Evolutionary conservation across 1,139 yeast species (phyloP).

Genomic region (Hyphopichia wangnamkhiaoensis): DNA sequence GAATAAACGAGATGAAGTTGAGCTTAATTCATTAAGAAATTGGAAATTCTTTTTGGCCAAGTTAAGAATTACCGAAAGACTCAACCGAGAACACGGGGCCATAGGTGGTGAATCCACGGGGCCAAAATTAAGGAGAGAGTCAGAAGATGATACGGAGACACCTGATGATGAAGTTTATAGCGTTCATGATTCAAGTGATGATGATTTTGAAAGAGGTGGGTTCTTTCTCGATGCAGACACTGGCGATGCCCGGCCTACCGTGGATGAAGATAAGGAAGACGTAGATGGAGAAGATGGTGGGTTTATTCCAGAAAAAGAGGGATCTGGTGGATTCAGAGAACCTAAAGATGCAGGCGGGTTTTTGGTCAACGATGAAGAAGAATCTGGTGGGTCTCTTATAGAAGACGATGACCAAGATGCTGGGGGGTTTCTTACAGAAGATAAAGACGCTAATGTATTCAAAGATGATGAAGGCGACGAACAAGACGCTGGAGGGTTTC

Average conservation of each 20-base stretch:
- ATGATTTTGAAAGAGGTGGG: conserved; percentile 4
- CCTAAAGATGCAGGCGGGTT: no score
- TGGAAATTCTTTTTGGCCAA: conserved; percentile 79
- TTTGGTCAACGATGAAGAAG: conserved; percentile 5
- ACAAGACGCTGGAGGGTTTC: conserved; percentile 5
- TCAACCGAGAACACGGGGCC: conserved; percentile 66
- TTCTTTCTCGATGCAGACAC: conserved; percentile 2
- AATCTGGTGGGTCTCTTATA: conserved; percentile 14
- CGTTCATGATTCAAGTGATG: conserved; percentile 7
- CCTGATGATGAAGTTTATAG: conserved; percentile 9
- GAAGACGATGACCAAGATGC: conserved; percentile 10
- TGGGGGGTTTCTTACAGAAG: conserved; percentile 6
- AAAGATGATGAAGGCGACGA: conserved; percentile 7
- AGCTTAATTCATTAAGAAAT: conserved; percentile 55
- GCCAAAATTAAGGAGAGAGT: background rate
- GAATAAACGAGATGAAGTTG: conserved; percentile 44
- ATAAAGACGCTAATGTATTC: conserved; percentile 13
- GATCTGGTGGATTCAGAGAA: conserved; percentile 9
- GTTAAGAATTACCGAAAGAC: conserved; percentile 66
- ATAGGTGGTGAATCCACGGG: conserved; percentile 5
- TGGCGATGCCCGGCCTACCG: background rate
- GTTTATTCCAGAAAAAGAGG: background rate
- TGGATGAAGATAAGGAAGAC: conserved; percentile 6
- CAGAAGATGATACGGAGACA: conserved; percentile 6
- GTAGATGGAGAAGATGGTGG: conserved; percentile 9